Evolutionary conservation across 1,284 basidiomycete genomes (phyloP).

Genomic region (Lignosus rhinocerotis): DNA sequence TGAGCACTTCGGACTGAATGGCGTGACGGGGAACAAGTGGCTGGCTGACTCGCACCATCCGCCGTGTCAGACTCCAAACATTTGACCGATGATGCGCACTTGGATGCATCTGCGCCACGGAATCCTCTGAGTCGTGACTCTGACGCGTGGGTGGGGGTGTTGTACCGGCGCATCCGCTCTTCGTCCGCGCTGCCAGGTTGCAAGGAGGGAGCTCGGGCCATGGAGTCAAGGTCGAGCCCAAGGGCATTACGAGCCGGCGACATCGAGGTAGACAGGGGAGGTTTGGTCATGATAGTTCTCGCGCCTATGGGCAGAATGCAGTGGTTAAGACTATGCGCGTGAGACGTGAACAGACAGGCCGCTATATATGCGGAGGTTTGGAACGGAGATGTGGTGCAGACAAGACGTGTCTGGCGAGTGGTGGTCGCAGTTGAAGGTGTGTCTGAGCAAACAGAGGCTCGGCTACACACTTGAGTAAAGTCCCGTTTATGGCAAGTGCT

Average conservation of each 20-base stretch:
- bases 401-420: not conserved
- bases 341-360: slow-evolving; percentile 2
- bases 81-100: not conserved
- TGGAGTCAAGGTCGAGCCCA: not conserved
- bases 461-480: slow-evolving; percentile 7
- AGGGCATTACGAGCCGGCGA: not conserved
- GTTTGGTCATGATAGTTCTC: not conserved
- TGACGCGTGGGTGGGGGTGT: not conserved
- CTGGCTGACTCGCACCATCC: not conserved
- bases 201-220: not conserved
- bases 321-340: slow-evolving; percentile 3
- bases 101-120: not conserved
- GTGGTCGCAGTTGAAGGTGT: not conserved
- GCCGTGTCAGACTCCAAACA: too few relatives aligned
- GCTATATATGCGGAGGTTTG: slow-evolving; percentile 4
- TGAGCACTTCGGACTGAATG: not conserved
- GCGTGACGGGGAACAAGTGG: not conserved
- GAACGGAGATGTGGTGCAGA: not conserved
- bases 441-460: not conserved
- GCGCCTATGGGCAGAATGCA: slow-evolving; percentile 8
- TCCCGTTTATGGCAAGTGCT: slow-evolving; percentile 3
- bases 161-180: slow-evolving; percentile 7
- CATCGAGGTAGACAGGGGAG: not conserved
- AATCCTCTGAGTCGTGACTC: not conserved
- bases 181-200: slow-evolving; percentile 5